A percentile compares a stretch with the other conserved stretches of the same genome.
Evolutionary conservation across 331 rosid species (phyloP).

Genomic region (Pyrus hybrid): DNA sequence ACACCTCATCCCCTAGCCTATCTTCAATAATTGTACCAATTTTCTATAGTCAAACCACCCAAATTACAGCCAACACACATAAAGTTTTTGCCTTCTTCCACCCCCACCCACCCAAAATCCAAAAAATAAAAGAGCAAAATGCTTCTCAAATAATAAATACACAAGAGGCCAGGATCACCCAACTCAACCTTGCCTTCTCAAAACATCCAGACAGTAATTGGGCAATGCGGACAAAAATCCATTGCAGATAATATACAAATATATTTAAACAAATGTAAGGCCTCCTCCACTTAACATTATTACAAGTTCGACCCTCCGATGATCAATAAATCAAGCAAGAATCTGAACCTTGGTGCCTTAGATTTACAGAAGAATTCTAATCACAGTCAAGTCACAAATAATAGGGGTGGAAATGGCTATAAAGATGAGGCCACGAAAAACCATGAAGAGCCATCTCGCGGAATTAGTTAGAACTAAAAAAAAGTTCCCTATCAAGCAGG

Average conservation of each 20-base stretch:
- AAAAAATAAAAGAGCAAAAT: background rate
- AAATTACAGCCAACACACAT: background rate
- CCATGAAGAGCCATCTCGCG: background rate
- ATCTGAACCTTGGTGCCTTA: background rate
- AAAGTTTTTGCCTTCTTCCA: background rate
- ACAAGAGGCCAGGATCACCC: background rate
- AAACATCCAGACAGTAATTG: background rate
- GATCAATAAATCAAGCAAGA: background rate
- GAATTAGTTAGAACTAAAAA: background rate
- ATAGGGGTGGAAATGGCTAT: slow-evolving; percentile 9
- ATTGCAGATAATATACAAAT: background rate
- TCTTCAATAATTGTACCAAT: background rate
- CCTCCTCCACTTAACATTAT: background rate
- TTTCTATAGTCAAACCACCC: background rate
- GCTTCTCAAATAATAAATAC: background rate
- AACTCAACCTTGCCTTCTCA: background rate
- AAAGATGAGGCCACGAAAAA: background rate
- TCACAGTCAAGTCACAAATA: slow-evolving; percentile 2
- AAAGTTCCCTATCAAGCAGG: background rate
- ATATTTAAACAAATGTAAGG: background rate
- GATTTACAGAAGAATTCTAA: background rate
- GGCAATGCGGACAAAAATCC: background rate
- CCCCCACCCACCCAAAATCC: background rate
- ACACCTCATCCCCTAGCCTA: background rate
- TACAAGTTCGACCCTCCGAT: background rate